Evolutionary conservation across 345 rosid species (phyloP), one percentile per base, ranked within the genome.

Genomic region (Corchorus olitorius): DNA sequence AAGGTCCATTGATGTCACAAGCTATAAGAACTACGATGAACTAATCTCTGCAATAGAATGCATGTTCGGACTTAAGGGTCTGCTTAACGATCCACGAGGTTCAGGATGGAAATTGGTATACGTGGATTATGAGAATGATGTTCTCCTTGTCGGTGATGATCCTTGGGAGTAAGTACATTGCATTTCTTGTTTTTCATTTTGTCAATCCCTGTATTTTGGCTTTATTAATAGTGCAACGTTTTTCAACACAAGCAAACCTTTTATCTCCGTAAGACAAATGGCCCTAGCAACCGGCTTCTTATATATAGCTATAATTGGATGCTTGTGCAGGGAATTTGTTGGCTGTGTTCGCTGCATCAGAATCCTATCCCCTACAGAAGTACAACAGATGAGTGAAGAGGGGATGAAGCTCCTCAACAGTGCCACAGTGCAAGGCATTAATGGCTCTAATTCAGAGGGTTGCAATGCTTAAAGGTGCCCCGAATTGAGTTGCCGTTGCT

Each of bases 321-420:
- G 62, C 55, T 35, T 56, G 22, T 72, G 78, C 84, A 97, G 98
- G 82, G 98, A 94, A 73, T 97, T 97, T 63, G 97, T 94, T 43
- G 94, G 98, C 49, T 96, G 98, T 20, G 99, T 94, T n/a, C 94
- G 94, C 45, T 94, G 99, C 89, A 94, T 97, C 83, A 89, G 97
- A 86, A 97, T 97, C 70, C 81, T 97, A 64, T 97, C 99, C 0
- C 99, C 99, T 49, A 80, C 89, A 49, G 99, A 94, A 81, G 99
- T 94, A 70, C 90, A 94, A 88, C 97, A 97, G 85, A 94, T 97
- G 99, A 97, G 98, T 49, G 98, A 97, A 84, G 99, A 94, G 72
- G 99, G 99, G 55, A 92, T 94, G 97, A 89, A 91, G 91, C 97
- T 97, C 78, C 90, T 94, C 67, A 90, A 89, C 88, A 85, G 85